A percentile compares a stretch with the other conserved stretches of the same genome.
Conservation (phyloP, 257 asterid species). For the Schizonepeta tenuifolia region DNA sequence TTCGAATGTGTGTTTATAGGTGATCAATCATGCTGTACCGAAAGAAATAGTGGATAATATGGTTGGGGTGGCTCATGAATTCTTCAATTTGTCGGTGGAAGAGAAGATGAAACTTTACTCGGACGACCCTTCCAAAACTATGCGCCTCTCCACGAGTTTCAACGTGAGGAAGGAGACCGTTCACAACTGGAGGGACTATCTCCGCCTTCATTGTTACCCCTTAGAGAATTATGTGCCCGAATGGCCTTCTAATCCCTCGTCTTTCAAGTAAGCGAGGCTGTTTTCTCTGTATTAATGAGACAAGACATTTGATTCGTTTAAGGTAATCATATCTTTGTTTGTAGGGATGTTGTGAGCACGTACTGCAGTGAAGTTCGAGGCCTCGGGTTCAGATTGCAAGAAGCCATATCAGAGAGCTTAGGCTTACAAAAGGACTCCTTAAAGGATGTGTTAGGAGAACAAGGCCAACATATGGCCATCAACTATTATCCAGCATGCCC, state of each 20-base stretch:
- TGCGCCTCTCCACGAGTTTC: slow-evolving; percentile 59
- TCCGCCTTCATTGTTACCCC: slow-evolving; percentile 65
- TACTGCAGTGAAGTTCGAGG: slow-evolving; percentile 54
- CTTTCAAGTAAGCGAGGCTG: slow-evolving; percentile 46
- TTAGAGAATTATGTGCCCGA: slow-evolving; percentile 60
- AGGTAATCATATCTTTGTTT: neutral
- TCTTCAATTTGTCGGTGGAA: slow-evolving; percentile 54
- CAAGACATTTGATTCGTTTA: neutral
- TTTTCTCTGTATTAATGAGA: neutral
- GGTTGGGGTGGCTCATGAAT: slow-evolving; percentile 48
- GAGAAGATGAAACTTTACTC: slow-evolving; percentile 68
- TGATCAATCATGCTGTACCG: slow-evolving; percentile 57
- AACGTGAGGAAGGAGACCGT: slow-evolving; percentile 62
- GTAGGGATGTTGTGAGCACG: slow-evolving; percentile 52
- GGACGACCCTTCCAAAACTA: slow-evolving; percentile 60
- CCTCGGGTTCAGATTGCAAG: slow-evolving; percentile 57
- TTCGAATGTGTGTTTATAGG: slow-evolving; percentile 35
- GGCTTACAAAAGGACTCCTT: slow-evolving; percentile 45
- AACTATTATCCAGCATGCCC: slow-evolving; percentile 94
- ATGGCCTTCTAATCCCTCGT: slow-evolving; percentile 61
- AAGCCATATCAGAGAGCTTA: slow-evolving; percentile 54
- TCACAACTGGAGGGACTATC: slow-evolving; percentile 68
- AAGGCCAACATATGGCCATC: slow-evolving; percentile 93
- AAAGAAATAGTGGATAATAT: slow-evolving; percentile 40
- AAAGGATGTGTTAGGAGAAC: slow-evolving; percentile 65